These are phyloP conservation scores for Inosperma sp. DNA, from an alignment of 768 basidiomycete species.

Conservation along the genomic window DNA sequence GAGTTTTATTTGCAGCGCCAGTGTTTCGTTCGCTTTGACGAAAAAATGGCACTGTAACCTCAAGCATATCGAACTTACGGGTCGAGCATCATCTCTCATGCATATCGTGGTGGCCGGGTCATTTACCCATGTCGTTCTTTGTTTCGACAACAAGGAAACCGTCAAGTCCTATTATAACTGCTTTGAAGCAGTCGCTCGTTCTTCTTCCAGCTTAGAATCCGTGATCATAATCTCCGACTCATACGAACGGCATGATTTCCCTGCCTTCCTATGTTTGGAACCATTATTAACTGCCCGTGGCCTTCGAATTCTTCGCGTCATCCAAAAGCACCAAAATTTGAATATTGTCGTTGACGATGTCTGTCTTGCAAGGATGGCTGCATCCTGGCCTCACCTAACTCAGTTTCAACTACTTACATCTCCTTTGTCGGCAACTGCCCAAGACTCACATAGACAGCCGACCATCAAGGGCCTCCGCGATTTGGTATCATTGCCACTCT, in stretches of 20 bases:
- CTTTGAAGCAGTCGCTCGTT: neutral
- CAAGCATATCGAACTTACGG: neutral
- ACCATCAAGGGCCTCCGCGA: too few species aligned
- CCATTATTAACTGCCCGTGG: neutral
- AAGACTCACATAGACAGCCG: too few species aligned
- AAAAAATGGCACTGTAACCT: neutral
- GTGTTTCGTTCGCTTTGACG: neutral
- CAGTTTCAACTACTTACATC: too few species aligned
- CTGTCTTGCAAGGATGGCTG: neutral
- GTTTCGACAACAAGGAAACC: neutral
- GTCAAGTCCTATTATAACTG: neutral
- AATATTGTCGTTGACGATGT: neutral
- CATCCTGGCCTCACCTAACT: neutral
- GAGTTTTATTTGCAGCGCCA: neutral
- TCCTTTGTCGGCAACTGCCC: too few species aligned
- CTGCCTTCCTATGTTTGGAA: neutral
- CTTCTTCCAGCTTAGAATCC: neutral
- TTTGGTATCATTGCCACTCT: too few species aligned
- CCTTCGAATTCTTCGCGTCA: neutral
- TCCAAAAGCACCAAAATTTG: neutral
- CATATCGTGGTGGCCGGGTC: neutral
- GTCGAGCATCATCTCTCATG: neutral
- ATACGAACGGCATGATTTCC: too few species aligned
- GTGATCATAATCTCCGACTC: neutral
- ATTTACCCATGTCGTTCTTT: neutral